These are phyloP conservation scores for Chaetomium fimeti DNA, from an alignment of 495 filamentous ascomycete species.

Conservation along the genomic window DNA sequence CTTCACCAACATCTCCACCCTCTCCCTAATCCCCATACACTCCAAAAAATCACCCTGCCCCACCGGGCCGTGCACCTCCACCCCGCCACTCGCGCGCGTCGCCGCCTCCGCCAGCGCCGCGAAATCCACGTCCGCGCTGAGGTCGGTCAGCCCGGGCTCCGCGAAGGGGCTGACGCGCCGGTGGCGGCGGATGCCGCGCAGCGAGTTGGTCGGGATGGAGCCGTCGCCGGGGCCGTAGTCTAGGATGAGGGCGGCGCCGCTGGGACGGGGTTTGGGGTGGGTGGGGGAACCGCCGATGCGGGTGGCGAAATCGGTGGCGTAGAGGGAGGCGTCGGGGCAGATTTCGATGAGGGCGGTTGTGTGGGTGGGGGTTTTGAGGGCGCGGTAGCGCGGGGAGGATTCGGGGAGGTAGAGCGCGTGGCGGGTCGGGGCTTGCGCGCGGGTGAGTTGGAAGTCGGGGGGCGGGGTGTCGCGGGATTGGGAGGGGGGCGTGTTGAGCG, in stretches of 20 bases:
- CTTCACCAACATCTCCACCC: conserved; percentile 65
- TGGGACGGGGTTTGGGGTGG: conserved; percentile 59
- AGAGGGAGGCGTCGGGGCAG: conserved; percentile 77
- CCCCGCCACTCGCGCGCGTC: conserved; percentile 63
- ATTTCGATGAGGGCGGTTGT: conserved; percentile 75
- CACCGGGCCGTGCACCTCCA: conserved; percentile 92
- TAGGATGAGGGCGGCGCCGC: conserved; percentile 84
- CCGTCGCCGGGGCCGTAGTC: conserved; percentile 79
- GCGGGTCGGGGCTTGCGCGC: conserved; percentile 69
- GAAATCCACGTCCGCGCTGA: conserved; percentile 93
- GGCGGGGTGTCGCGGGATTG: conserved; percentile 51
- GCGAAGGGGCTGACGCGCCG: conserved; percentile 70
- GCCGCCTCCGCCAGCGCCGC: conserved; percentile 78
- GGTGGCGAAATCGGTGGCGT: conserved; percentile 72
- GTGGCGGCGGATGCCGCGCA: conserved; percentile 82
- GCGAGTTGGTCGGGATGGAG: conserved; percentile 77
- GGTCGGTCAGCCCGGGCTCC: conserved; percentile 74
- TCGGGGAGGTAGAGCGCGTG: conserved; percentile 82
- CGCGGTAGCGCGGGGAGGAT: conserved; percentile 75
- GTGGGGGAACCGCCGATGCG: conserved; percentile 70
- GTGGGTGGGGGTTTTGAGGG: conserved; percentile 60
- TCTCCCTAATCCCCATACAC: conserved; percentile 75
- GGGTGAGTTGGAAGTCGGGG: conserved; percentile 81
- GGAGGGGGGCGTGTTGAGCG: conserved; percentile 52
- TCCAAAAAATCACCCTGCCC: conserved; percentile 78